phyloP scores from a whole-genome alignment of 352 stramenopile species.

The Pythium aquatile region DNA sequence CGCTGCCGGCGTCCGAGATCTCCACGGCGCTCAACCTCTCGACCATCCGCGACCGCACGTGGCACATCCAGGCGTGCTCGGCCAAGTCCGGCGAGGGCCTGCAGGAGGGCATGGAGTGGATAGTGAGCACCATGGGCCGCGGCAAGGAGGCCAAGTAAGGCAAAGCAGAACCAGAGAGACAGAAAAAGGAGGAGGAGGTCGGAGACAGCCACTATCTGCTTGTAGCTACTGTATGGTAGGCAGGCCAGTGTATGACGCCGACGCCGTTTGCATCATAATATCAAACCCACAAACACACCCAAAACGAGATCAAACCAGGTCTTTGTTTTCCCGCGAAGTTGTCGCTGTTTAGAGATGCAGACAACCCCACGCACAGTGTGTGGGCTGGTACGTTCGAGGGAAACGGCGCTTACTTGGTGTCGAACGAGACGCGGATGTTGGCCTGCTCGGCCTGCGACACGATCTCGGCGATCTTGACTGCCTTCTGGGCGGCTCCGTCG shows the following conservation, averaged over 20 bases:
- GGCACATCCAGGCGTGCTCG: constrained; percentile 90
- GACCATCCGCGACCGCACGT: constrained; percentile 87
- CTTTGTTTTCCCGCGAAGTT: background rate
- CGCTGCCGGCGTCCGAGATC: constrained; percentile 87
- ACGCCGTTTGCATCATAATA: background rate
- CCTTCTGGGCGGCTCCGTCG: constrained; percentile 95
- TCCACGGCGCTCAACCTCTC: constrained; percentile 89
- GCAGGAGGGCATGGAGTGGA: constrained; percentile 87
- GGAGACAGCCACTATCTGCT: background rate
- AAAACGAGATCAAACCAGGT: background rate
- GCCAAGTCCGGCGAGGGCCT: constrained; percentile 89
- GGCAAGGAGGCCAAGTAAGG: constrained; percentile 71
- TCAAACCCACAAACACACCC: background rate
- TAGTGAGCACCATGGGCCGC: constrained; percentile 75
- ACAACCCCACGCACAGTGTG: background rate
- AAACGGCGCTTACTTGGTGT: constrained; percentile 31
- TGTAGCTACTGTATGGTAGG: background rate
- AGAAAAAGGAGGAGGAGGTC: background rate
- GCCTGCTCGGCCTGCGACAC: constrained; percentile 70
- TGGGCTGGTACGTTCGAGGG: background rate
- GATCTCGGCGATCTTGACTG: constrained; percentile 90
- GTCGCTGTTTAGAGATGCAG: constrained; percentile 4
- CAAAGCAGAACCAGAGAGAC: too few relatives aligned
- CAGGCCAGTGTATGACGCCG: too few relatives aligned
- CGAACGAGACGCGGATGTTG: constrained; percentile 72